Percentiles rank a stretch among this genome's conserved stretches.
These are phyloP conservation scores for Sextonia rubra DNA, from an alignment of 164 flowering plant genomes.

Conservation along the genomic window DNA sequence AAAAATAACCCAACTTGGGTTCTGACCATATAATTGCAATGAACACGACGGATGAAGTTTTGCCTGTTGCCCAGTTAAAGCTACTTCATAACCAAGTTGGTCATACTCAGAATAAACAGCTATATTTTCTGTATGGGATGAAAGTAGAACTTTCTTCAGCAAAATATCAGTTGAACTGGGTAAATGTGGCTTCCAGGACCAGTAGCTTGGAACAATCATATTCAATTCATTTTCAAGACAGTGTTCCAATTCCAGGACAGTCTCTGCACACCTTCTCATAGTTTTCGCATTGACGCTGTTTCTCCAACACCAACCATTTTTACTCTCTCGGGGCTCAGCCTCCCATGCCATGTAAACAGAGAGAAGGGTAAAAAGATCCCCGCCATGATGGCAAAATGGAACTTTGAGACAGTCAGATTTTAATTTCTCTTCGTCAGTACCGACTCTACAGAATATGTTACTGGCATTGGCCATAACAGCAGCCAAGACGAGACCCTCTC, in stretches of 20 bases:
- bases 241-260: constrained; percentile 65
- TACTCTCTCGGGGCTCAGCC: constrained; percentile 30
- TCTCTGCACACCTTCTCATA: constrained; percentile 80
- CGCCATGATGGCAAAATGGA: constrained; percentile 74
- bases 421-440: constrained; percentile 59
- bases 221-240: constrained; percentile 64
- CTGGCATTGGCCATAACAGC: constrained; percentile 94
- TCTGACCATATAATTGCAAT: constrained; percentile 54
- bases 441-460: constrained; percentile 94
- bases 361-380: constrained; percentile 90
- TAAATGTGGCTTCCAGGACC: constrained; percentile 66
- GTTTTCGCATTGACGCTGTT: constrained; percentile 93
- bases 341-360: constrained; percentile 94
- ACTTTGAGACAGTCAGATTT: constrained; percentile 86
- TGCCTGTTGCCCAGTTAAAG: constrained; percentile 60
- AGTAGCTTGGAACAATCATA: constrained; percentile 58
- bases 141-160: constrained; percentile 63
- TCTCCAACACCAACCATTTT: constrained; percentile 88
- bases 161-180: constrained; percentile 36
- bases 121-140: constrained; percentile 74
- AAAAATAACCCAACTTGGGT: constrained; percentile 88
- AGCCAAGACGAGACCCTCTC: constrained; percentile 90
- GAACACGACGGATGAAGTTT: constrained; percentile 94
- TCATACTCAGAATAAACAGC: constrained; percentile 87
- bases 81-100: constrained; percentile 89